A percentile compares a stretch with the other conserved stretches of the same genome.
Evolutionary conservation across 257 asterid species (phyloP).

Genomic region (Henckelia pumila): DNA sequence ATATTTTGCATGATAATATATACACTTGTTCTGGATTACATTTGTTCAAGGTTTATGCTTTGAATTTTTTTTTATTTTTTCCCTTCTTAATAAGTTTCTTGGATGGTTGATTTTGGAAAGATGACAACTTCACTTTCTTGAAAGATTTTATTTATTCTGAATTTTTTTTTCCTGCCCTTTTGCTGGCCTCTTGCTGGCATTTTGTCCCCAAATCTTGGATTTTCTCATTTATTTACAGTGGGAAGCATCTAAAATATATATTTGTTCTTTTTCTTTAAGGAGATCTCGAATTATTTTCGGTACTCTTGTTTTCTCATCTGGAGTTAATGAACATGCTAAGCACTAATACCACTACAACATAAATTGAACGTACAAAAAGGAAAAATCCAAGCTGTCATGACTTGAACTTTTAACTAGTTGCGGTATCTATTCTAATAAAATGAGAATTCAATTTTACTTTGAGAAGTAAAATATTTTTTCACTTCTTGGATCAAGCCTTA

Average conservation of each 20-base stretch:
- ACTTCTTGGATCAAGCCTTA: neutral
- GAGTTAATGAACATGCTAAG: neutral
- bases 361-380: too few relatives aligned
- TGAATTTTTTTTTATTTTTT: neutral
- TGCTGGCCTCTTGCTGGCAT: constrained; percentile 22
- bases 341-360: neutral
- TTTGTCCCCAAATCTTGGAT: neutral
- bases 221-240: constrained; percentile 1
- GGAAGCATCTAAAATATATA: constrained; percentile 3
- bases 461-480: too few relatives aligned
- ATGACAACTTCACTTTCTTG: constrained; percentile 41
- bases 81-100: neutral
- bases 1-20: constrained; percentile 24
- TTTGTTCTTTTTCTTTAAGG: neutral
- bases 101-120: constrained; percentile 31
- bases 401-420: too few relatives aligned
- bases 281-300: too few relatives aligned
- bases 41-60: neutral
- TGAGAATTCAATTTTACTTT: too few relatives aligned
- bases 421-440: neutral
- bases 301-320: neutral
- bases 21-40: neutral
- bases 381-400: too few relatives aligned
- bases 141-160: constrained; percentile 25
- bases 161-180: constrained; percentile 14